These are phyloP conservation scores for Hymenoscyphus fructigenus DNA, from an alignment of 2,329 filamentous ascomycete genomes.

Conservation along the genomic window DNA sequence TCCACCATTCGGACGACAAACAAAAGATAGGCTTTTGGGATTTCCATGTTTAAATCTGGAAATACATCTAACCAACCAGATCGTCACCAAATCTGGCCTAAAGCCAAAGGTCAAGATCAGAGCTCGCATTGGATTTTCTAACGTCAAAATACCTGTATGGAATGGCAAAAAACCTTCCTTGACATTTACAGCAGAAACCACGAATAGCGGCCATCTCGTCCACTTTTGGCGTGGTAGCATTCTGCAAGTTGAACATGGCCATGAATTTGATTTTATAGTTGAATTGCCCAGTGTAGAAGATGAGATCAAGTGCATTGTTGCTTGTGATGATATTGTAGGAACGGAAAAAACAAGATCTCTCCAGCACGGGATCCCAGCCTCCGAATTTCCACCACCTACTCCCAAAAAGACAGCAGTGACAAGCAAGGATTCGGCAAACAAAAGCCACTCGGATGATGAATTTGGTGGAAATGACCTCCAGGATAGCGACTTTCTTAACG, in stretches of 20 bases:
- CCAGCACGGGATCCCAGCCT: constrained; percentile 36
- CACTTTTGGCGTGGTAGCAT: constrained; percentile 68
- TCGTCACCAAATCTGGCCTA: constrained; percentile 37
- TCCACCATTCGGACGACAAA: constrained; percentile 74
- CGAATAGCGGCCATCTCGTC: constrained; percentile 61
- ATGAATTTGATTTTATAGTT: constrained; percentile 58
- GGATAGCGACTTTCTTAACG: constrained; percentile 45
- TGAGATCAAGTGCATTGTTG: constrained; percentile 65
- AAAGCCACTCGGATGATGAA: constrained; percentile 21
- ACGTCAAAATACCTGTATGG: constrained; percentile 64
- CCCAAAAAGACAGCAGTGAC: neutral
- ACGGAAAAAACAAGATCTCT: constrained; percentile 40
- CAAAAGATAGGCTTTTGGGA: constrained; percentile 61
- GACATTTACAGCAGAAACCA: constrained; percentile 72
- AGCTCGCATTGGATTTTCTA: constrained; percentile 69
- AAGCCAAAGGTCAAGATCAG: constrained; percentile 61
- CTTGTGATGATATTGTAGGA: constrained; percentile 82
- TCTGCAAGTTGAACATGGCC: constrained; percentile 58
- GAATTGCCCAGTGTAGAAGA: constrained; percentile 54
- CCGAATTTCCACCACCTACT: constrained; percentile 34
- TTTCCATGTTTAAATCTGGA: constrained; percentile 63
- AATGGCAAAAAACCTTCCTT: constrained; percentile 63
- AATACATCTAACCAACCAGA: constrained; percentile 36
- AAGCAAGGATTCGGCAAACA: constrained; percentile 6
- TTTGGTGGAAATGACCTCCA: constrained; percentile 38